Base-by-base conservation (phyloP, 345 rosid species). In the Passiflora organensis region DNA sequence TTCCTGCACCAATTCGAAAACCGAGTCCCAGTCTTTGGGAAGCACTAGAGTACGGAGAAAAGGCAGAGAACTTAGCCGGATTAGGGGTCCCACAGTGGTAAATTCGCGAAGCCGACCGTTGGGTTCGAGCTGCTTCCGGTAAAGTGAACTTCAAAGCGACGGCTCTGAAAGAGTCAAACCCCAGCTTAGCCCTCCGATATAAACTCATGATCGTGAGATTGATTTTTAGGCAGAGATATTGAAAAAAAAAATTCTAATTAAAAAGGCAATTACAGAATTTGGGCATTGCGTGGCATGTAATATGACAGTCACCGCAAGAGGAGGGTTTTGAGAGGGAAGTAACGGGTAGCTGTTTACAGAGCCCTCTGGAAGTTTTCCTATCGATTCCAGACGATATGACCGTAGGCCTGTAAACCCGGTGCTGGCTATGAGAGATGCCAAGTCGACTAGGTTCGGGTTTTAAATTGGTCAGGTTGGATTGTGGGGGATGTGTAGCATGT, bases 111-210 rank as follows among this genome's bases (percentile, higher is more conserved):
- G 68, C 19, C 9, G 74, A 70, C 41, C 67, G 72, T n/a, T 52
- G 72, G 14, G 63, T 1, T 10, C 73, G 28, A 64, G 82, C 19
- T 55, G 82, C 19, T 55, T 48, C 67, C 43, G 68, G 72, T 3
- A 53, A 17, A 6, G 16, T 18, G 59, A 60, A 23, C 69, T 55
- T 79, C 32, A 80, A 68, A 47, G 74, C 32, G 63, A 71, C 60
- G 43, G 52, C 72, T 43, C 84, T 83, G 45, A 80, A 17, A 62
- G 87, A 62, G 39, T 75, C 70, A 36, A 82, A 47, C 0, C 76
- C 76, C 6, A 71, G 70, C 60, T 75, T 79, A 25, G 78, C 68
- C 74, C 82, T 79, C 60, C 69, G 55, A 69, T 66, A 77, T 72
- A 54, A 73, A 6, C 78, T 78, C 97, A 84, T 78, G 76, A 60